A percentile compares a stretch with the other conserved stretches of the same genome.
phyloP scores from a whole-genome alignment of 2,329 filamentous ascomycete species.

The Penicillium sp. region DNA sequence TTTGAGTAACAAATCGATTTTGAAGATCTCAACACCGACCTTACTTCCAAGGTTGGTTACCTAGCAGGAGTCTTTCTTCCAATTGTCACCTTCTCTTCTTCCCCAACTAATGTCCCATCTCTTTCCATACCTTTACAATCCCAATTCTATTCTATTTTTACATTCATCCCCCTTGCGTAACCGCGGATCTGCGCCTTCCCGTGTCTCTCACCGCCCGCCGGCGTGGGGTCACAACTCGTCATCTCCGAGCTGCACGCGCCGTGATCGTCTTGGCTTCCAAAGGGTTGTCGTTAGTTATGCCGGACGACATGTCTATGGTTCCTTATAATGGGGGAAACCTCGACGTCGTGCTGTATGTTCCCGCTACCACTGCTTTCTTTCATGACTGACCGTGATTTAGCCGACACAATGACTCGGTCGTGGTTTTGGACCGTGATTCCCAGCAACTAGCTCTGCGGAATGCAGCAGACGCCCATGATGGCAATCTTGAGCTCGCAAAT shows the following conservation, averaged over 20 bases:
- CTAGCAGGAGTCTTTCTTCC: too few relatives aligned
- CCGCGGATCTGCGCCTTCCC: too few relatives aligned
- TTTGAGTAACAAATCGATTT: too few relatives aligned
- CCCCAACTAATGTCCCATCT: too few relatives aligned
- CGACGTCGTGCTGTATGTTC: conserved; percentile 51
- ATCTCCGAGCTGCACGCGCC: conserved; percentile 1
- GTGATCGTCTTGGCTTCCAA: neutral
- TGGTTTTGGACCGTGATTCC: conserved; percentile 85
- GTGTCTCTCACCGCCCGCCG: neutral
- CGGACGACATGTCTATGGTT: conserved; percentile 48
- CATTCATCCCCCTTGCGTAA: too few relatives aligned
- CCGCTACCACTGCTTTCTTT: neutral
- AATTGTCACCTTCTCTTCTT: too few relatives aligned
- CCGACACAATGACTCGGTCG: conserved; percentile 88
- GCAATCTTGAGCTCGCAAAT: conserved; percentile 64
- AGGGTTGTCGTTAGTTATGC: conserved; percentile 31
- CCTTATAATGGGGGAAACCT: conserved; percentile 48
- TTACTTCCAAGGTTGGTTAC: too few relatives aligned
- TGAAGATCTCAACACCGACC: too few relatives aligned
- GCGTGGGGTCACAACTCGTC: conserved; percentile 16
- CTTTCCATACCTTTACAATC: too few relatives aligned
- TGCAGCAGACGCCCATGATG: conserved; percentile 50
- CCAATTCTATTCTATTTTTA: too few relatives aligned
- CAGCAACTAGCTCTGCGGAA: conserved; percentile 82
- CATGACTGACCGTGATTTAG: conserved; percentile 53